Evolutionary conservation across 257 asterid genomes (phyloP).

Genomic region (Ilex aquifolium): DNA sequence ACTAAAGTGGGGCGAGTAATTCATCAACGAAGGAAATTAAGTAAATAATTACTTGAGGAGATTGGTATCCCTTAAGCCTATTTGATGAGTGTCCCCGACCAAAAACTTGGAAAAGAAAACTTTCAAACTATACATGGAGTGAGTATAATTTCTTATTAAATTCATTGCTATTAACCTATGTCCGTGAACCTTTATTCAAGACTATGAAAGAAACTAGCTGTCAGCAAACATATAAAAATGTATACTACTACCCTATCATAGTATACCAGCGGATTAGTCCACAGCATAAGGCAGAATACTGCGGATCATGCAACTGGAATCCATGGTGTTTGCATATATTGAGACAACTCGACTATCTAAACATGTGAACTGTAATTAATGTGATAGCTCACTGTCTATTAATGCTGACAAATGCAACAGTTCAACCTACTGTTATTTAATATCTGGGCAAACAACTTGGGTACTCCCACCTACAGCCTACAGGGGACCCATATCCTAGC

Average conservation of each 20-base stretch:
- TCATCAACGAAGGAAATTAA: too few relatives aligned
- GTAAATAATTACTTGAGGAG: too few relatives aligned
- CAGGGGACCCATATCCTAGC: constrained; percentile 31
- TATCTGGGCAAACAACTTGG: constrained; percentile 34
- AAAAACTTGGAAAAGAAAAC: too few relatives aligned
- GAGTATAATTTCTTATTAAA: too few relatives aligned
- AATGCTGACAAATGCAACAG: constrained; percentile 20
- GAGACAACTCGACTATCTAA: constrained; percentile 2
- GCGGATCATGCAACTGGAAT: constrained; percentile 7
- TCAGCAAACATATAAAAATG: not conserved
- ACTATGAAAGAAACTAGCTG: too few relatives aligned
- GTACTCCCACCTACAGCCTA: constrained; percentile 23
- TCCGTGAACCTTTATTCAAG: too few relatives aligned
- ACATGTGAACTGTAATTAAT: constrained; percentile 22
- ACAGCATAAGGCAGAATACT: constrained; percentile 1
- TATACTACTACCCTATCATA: not conserved
- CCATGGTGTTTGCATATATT: constrained; percentile 7
- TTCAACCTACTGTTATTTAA: constrained; percentile 18
- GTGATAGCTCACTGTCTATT: constrained; percentile 32
- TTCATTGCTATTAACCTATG: too few relatives aligned
- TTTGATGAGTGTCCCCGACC: too few relatives aligned
- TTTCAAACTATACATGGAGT: too few relatives aligned
- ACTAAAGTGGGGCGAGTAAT: too few relatives aligned
- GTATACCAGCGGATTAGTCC: not conserved
- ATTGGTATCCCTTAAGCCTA: too few relatives aligned